Evolutionary conservation across 2,329 filamentous ascomycete genomes (phyloP), one percentile per base, ranked within the genome.

Genomic region (Zymoseptoria ardabiliae): DNA sequence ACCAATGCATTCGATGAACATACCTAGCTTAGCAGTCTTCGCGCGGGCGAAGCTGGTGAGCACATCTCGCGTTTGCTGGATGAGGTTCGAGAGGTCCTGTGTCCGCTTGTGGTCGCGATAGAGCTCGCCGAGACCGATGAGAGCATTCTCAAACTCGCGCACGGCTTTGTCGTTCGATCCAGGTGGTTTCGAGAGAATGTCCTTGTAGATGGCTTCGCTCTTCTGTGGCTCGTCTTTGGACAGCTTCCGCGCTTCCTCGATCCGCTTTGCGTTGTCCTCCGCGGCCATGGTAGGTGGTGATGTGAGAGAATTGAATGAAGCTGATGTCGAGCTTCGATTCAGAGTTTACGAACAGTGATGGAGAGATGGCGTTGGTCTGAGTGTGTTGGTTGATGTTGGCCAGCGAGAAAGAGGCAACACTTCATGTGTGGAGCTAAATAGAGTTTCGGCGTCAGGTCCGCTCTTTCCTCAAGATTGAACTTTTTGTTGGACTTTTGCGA

Each of bases 21-120:
- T 86, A 97, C 94, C 91, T 63, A 99, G 82, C 79, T 99, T 99
- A 58, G 94, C 90, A 30, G 94, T 97, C 85, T 99, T 99, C 63
- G 95, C 94, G 82, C 97, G 97, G 66, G 94, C 94, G 76, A 99
- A 97, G 65, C 90, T 94, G 60, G 93, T 97, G 66, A 99, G 86
- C 51, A 94, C 89, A 66, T 89, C 89, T 72, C 93, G 86, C 76
- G 91, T 96, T 75, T 90, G 90, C 72, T 88, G 92, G 70, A 99
- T 88, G 66, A 99, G 83, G 70, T 91, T 87, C 63, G 95, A 90
- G 61, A 99, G 85, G 71, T 96, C 90, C 72, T 94, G 82, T 69
- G 80, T 86, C 76, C 77, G 89, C 86, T 89, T 90, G 77, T 90
- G 85, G 77, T 97, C 91, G 68, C 91, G 85, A 77, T 97, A 97